Conservation (phyloP, 2,329 filamentous ascomycete genomes). For the Cryphonectria japonica region DNA sequence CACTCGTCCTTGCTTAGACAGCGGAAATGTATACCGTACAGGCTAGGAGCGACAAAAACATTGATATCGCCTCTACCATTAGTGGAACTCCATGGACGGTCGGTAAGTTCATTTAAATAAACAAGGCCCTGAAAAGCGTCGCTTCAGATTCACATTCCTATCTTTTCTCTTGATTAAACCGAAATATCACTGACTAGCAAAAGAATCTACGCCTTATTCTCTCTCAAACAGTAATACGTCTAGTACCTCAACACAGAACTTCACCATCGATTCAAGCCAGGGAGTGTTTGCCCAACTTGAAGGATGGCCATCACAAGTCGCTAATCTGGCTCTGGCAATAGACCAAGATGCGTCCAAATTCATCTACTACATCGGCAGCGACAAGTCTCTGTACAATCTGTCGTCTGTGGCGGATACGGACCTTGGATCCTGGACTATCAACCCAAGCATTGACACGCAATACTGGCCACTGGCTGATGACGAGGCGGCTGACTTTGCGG, state of each 20-base stretch:
- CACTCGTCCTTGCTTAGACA: not conserved
- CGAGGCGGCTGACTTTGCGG: constrained; percentile 7
- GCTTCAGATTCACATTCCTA: not conserved
- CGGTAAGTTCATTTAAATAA: not conserved
- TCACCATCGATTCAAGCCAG: not conserved
- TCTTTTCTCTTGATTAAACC: not conserved
- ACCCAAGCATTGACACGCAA: not conserved
- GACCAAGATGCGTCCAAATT: constrained; percentile 11
- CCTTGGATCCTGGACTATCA: constrained; percentile 10
- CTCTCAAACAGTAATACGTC: constrained; percentile 13
- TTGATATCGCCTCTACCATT: not conserved
- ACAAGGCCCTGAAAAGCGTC: not conserved
- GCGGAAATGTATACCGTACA: constrained; percentile 13
- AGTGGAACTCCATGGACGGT: constrained; percentile 3
- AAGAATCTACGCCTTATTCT: constrained; percentile 11
- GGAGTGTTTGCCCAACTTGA: not conserved
- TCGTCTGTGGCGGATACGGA: constrained; percentile 2
- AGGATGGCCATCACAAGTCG: not conserved
- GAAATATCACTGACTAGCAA: not conserved
- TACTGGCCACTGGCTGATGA: constrained; percentile 20
- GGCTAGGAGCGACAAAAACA: constrained; percentile 13
- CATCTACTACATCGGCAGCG: constrained; percentile 18
- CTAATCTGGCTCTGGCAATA: constrained; percentile 8
- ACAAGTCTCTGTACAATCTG: constrained; percentile 7
- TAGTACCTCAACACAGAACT: constrained; percentile 17